phyloP scores from a whole-genome alignment of 2,329 filamentous ascomycete species.

The Pseudocercospora cruenta region DNA sequence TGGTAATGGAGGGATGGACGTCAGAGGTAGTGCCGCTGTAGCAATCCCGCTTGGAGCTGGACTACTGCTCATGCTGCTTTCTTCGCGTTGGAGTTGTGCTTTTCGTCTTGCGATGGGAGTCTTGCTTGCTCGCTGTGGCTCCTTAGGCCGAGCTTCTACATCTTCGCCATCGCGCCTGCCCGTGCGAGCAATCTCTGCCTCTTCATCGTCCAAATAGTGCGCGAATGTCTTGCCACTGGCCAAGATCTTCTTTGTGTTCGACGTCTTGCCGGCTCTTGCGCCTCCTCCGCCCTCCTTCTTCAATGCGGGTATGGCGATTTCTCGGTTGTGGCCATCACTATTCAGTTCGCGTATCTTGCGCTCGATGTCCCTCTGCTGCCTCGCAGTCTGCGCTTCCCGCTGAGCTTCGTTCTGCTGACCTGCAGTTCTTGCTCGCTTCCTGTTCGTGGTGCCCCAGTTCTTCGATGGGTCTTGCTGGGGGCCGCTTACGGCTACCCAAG shows the following conservation, averaged over 20 bases:
- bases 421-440: conserved; percentile 71
- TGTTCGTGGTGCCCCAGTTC: conserved; percentile 46
- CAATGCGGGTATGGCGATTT: conserved; percentile 67
- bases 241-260: conserved; percentile 74
- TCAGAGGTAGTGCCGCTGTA: conserved; percentile 20
- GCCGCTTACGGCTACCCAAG: conserved; percentile 79
- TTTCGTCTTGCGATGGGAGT: conserved; percentile 41
- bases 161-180: conserved; percentile 36
- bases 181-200: conserved; percentile 58
- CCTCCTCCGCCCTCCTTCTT: conserved; percentile 51
- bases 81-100: conserved; percentile 24
- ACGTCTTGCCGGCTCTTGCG: conserved; percentile 61
- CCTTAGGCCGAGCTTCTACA: conserved; percentile 24
- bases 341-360: conserved; percentile 83
- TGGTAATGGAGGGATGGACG: conserved; percentile 26
- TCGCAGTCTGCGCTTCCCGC: conserved; percentile 70
- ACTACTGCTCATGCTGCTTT: conserved; percentile 33
- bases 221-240: conserved; percentile 81
- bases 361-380: conserved; percentile 78
- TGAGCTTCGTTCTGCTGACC: conserved; percentile 44
- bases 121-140: conserved; percentile 39
- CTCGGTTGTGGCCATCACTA: conserved; percentile 62
- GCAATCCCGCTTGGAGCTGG: conserved; percentile 28
- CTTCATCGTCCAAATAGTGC: conserved; percentile 80
- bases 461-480: conserved; percentile 59